phyloP scores from a whole-genome alignment of 1,284 basidiomycete genomes.

The Hypsizygus ulmarius region DNA sequence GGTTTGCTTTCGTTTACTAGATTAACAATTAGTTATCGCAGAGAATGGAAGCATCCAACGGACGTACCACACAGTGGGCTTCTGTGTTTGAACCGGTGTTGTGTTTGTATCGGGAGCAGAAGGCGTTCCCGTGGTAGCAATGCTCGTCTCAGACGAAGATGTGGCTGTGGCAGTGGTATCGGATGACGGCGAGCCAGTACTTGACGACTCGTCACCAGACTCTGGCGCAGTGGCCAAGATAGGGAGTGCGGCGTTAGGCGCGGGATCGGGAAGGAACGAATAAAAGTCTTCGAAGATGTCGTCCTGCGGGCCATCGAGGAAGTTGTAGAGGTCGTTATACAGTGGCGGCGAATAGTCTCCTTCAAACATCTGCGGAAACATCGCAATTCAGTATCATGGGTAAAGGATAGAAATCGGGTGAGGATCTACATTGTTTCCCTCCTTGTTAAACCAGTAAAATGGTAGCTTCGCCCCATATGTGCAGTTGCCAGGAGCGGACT shows the following conservation, averaged over 20 bases:
- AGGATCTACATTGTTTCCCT: constrained; percentile 52
- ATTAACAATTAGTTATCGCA: background rate
- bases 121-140: constrained; percentile 94
- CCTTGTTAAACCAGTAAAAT: constrained; percentile 63
- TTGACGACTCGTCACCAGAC: background rate
- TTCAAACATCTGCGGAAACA: constrained; percentile 49
- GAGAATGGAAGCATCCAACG: background rate
- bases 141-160: constrained; percentile 87
- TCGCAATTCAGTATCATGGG: background rate
- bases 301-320: constrained; percentile 57
- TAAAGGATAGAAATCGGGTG: background rate
- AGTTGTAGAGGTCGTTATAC: constrained; percentile 58
- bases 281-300: constrained; percentile 60
- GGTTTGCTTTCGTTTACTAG: constrained; percentile 4
- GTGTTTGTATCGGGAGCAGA: constrained; percentile 89
- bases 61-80: background rate
- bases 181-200: background rate
- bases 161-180: background rate
- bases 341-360: constrained; percentile 50
- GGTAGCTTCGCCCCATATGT: constrained; percentile 65
- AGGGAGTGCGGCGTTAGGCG: constrained; percentile 37
- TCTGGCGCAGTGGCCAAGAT: constrained; percentile 21
- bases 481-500: constrained; percentile 57
- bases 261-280: constrained; percentile 32
- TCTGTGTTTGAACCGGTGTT: too few species aligned